Evolutionary conservation across 1,139 yeast genomes (phyloP), one percentile per base, ranked within the genome.

Genomic region (Pichia sp.): DNA sequence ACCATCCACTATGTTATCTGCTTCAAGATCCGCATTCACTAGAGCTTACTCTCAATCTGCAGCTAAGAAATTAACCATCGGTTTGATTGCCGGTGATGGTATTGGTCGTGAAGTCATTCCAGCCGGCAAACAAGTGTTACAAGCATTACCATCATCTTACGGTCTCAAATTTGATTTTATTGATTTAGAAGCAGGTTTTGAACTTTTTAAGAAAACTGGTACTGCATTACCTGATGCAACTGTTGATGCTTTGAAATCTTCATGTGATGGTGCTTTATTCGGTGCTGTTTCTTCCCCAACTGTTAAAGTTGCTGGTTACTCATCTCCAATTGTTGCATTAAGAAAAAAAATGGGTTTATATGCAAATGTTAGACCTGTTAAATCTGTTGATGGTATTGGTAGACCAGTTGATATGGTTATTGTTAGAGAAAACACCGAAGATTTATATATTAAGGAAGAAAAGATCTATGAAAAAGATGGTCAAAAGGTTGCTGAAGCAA

Each of bases 391-490:
- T 49, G 93, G 93, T 50, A 77, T 81, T 53, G 83, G 83, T 53
- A 83, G 91, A 73, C 93, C 95, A 42, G 96, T 91, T 50, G 99
- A 93, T 70, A 84, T 93, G 87, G 96, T 95, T 47, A 93, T 93
- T 69, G 99, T 93, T 45, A 87, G 99, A 70, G 99, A 93, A 74
- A 93, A 93, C 76, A 93, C 99, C 55, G 99, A 93, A 74, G 99
- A 93, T 71, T 78, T 91, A 63, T 93, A 93, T 73, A 84, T 93
- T 70, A 93, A 93, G 75, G 96, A 91, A 69, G 99, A 93, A 73
- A 82, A 75, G 64, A 73, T 89, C 47, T 87, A 77, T 68, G 80
- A 79, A 61, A 89, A 85, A 60, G 87, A 87, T 52, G 89, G 89
- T 50, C 81, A 88, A 61, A 82, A 81, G 70, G 90, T 91, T 46